These are phyloP conservation scores for Mucor indicus DNA, from an alignment of 371 early-diverging fungal species.

Conservation along the genomic window DNA sequence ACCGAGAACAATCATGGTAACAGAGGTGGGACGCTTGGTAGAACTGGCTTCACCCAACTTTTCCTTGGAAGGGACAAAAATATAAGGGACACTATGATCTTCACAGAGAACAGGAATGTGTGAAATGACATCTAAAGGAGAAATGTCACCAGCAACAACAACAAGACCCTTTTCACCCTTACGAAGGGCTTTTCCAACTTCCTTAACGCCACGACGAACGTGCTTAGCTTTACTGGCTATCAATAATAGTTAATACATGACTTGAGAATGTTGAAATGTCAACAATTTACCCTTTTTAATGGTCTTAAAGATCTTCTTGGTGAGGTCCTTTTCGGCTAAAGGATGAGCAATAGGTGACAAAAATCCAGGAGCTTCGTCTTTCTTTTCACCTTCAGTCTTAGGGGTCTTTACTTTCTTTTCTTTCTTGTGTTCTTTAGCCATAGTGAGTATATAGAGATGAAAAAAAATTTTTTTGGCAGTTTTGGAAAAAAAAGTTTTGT, in stretches of 20 bases:
- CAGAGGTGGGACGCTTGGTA: slow-evolving; percentile 94
- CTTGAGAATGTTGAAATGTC: neutral
- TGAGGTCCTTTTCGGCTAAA: slow-evolving; percentile 87
- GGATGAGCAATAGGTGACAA: slow-evolving; percentile 92
- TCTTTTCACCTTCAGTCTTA: slow-evolving; percentile 27
- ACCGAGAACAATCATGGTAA: slow-evolving; percentile 84
- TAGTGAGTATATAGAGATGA: neutral
- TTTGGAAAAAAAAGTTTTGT: slow-evolving; percentile 12
- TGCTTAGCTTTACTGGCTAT: slow-evolving; percentile 89
- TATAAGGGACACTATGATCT: slow-evolving; percentile 91
- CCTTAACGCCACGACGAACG: slow-evolving; percentile 95
- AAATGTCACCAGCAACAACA: slow-evolving; percentile 94
- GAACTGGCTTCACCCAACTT: slow-evolving; percentile 88
- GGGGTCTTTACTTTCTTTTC: slow-evolving; percentile 45
- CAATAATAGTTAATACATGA: neutral
- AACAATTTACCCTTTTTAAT: slow-evolving; percentile 82
- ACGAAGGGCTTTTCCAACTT: slow-evolving; percentile 93
- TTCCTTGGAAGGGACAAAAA: slow-evolving; percentile 93
- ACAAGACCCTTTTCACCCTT: slow-evolving; percentile 96
- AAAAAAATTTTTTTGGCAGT: neutral
- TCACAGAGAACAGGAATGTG: slow-evolving; percentile 98
- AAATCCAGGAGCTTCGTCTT: slow-evolving; percentile 27
- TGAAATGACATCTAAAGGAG: slow-evolving; percentile 96
- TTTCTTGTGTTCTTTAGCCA: slow-evolving; percentile 37
- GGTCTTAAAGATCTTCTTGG: slow-evolving; percentile 87